Conservation (phyloP, 306 rosid genomes). For the Rosa chinensis region DNA sequence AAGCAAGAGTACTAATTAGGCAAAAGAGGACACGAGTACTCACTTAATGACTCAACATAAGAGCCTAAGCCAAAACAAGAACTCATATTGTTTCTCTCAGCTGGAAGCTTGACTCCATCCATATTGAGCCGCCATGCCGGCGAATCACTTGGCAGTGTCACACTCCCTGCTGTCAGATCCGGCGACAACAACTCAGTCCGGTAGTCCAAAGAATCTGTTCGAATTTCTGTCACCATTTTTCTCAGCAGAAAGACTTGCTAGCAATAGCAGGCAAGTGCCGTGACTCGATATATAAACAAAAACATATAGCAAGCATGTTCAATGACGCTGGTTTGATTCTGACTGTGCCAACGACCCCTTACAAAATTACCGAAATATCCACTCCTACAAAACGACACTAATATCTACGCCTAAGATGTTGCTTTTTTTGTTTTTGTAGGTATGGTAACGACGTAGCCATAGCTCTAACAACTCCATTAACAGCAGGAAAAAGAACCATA, state of each 20-base stretch:
- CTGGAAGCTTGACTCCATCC: conserved; percentile 55
- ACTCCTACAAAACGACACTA: not conserved
- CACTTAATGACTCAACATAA: conserved; percentile 51
- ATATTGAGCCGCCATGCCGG: conserved; percentile 86
- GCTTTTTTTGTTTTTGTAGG: not conserved
- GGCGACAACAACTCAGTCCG: conserved; percentile 80
- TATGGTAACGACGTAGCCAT: not conserved
- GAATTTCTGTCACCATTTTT: conserved; percentile 40
- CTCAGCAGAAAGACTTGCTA: not conserved
- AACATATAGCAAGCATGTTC: conserved; percentile 30
- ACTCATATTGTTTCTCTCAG: conserved; percentile 36
- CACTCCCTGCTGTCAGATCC: conserved; percentile 32
- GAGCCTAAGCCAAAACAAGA: conserved; percentile 58
- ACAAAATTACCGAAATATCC: not conserved
- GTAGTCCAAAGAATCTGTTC: conserved; percentile 59
- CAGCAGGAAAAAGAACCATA: not conserved
- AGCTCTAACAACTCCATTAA: not conserved
- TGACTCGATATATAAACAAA: conserved; percentile 7
- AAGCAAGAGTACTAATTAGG: not conserved
- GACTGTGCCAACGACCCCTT: not conserved
- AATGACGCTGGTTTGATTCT: conserved; percentile 18
- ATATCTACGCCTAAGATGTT: not conserved
- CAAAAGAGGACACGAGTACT: not conserved
- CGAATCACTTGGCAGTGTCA: conserved; percentile 34
- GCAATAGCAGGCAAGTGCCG: not conserved